Conservation (phyloP, 768 basidiomycete genomes). For the Leucocoprinus birnbaumii region DNA sequence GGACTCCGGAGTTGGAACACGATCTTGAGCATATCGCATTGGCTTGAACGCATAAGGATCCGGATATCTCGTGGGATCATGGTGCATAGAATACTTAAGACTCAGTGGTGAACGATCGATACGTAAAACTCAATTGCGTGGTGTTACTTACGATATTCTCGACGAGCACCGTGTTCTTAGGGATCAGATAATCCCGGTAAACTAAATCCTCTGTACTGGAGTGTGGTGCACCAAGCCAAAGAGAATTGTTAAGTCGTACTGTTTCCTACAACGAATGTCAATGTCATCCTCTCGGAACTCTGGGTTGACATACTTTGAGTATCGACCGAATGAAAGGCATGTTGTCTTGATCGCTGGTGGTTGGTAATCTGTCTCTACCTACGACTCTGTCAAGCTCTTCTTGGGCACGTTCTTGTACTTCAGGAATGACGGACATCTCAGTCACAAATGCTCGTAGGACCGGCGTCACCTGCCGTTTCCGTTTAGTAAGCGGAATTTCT, state of each 20-base stretch:
- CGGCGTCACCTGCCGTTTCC: constrained; percentile 25
- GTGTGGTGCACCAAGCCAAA: constrained; percentile 40
- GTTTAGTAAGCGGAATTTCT: neutral
- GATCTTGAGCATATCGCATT: constrained; percentile 40
- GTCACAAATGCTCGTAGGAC: constrained; percentile 38
- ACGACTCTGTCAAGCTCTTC: constrained; percentile 24
- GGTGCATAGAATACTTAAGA: constrained; percentile 33
- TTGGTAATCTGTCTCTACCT: constrained; percentile 16
- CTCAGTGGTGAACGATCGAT: constrained; percentile 1
- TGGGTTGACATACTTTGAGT: no score
- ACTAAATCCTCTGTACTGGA: constrained; percentile 35
- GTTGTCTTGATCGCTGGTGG: constrained; percentile 15
- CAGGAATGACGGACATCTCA: constrained; percentile 18
- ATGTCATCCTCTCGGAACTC: no score
- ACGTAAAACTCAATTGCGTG: neutral
- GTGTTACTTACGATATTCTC: constrained; percentile 29
- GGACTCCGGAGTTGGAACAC: constrained; percentile 35
- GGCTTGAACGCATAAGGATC: constrained; percentile 40
- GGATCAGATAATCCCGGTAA: constrained; percentile 37
- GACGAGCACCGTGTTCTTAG: constrained; percentile 35
- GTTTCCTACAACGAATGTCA: constrained; percentile 33
- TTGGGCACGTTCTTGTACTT: constrained; percentile 17
- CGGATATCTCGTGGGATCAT: constrained; percentile 32
- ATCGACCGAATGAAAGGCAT: constrained; percentile 19
- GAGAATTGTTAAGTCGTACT: constrained; percentile 32